Conservation (phyloP, 1,139 yeast genomes). For the Meyerozyma smithsonii region DNA sequence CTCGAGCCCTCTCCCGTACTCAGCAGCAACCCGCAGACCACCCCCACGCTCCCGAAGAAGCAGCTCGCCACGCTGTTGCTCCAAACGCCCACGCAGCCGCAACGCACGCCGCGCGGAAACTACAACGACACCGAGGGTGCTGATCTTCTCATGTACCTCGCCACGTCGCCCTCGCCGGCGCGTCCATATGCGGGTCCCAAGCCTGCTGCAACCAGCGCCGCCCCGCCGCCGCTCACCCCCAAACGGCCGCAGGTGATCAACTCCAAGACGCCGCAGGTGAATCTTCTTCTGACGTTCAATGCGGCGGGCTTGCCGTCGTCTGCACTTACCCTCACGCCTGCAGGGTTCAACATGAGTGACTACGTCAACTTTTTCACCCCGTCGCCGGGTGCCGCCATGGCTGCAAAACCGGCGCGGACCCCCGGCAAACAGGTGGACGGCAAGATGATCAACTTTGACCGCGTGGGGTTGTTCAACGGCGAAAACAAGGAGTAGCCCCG, state of each 20-base stretch:
- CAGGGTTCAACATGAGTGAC: slow-evolving; percentile 79
- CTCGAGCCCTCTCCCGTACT: slow-evolving; percentile 38
- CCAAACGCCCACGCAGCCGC: slow-evolving; percentile 35
- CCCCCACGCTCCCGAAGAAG: slow-evolving; percentile 31
- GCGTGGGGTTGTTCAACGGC: slow-evolving; percentile 3
- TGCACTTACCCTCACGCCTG: slow-evolving; percentile 49
- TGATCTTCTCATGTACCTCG: slow-evolving; percentile 72
- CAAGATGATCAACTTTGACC: slow-evolving; percentile 41
- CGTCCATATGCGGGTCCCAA: slow-evolving; percentile 26
- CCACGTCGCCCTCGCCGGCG: slow-evolving; percentile 82
- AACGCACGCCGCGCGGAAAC: slow-evolving; percentile 10
- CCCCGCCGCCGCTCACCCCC: slow-evolving; percentile 45
- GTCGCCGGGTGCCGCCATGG: slow-evolving; percentile 48
- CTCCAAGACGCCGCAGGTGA: slow-evolving; percentile 39
- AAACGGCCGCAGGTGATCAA: slow-evolving; percentile 29
- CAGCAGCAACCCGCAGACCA: slow-evolving; percentile 21
- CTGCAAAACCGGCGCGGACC: slow-evolving; percentile 26
- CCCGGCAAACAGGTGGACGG: slow-evolving; percentile 43
- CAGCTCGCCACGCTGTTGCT: slow-evolving; percentile 16
- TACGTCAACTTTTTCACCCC: slow-evolving; percentile 77
- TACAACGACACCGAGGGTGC: slow-evolving; percentile 72
- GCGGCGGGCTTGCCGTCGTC: slow-evolving; percentile 36
- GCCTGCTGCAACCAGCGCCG: slow-evolving; percentile 21
- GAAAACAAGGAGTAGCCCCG: slow-evolving; percentile 1
- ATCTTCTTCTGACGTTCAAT: slow-evolving; percentile 19